Conservation (phyloP, 805 yeast species). For the Candida ortonii region DNA sequence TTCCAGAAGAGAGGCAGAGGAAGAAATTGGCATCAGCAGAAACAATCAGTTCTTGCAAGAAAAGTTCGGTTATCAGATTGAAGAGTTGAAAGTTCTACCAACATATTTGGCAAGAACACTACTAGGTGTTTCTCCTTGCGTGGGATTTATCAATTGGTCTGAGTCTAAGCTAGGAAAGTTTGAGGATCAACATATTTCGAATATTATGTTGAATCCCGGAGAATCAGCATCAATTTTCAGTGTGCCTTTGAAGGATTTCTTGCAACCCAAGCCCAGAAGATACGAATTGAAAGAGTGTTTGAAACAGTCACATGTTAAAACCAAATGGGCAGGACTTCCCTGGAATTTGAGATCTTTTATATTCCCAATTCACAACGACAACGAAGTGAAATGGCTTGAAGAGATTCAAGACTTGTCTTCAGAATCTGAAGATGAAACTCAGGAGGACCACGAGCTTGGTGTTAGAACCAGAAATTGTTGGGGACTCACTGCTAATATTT, state of each 20-base stretch:
- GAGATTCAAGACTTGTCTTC: constrained; percentile 59
- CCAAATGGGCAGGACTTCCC: constrained; percentile 70
- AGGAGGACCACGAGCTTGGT: constrained; percentile 37
- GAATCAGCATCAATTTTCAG: constrained; percentile 71
- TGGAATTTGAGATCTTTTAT: constrained; percentile 64
- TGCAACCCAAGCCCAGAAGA: constrained; percentile 32
- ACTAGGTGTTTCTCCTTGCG: constrained; percentile 78
- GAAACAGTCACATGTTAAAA: constrained; percentile 33
- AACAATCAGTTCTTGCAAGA: constrained; percentile 41
- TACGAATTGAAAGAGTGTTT: constrained; percentile 33
- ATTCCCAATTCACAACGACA: constrained; percentile 51
- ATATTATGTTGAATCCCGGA: constrained; percentile 63
- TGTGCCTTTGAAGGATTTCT: constrained; percentile 63
- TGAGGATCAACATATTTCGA: constrained; percentile 31
- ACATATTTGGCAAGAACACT: constrained; percentile 79
- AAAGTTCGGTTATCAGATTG: constrained; percentile 55
- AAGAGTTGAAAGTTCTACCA: constrained; percentile 64
- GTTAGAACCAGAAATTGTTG: constrained; percentile 64
- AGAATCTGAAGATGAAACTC: constrained; percentile 45
- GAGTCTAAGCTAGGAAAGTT: constrained; percentile 26
- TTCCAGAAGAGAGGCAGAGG: constrained; percentile 80
- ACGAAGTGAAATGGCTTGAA: constrained; percentile 64
- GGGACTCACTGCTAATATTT: constrained; percentile 79
- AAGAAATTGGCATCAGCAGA: constrained; percentile 75
- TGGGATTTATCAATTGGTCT: constrained; percentile 55